A percentile compares a stretch with the other conserved stretches of the same genome.
These are phyloP conservation scores for Ilex aquifolium DNA, from an alignment of 257 asterid genomes.

Conservation along the genomic window DNA sequence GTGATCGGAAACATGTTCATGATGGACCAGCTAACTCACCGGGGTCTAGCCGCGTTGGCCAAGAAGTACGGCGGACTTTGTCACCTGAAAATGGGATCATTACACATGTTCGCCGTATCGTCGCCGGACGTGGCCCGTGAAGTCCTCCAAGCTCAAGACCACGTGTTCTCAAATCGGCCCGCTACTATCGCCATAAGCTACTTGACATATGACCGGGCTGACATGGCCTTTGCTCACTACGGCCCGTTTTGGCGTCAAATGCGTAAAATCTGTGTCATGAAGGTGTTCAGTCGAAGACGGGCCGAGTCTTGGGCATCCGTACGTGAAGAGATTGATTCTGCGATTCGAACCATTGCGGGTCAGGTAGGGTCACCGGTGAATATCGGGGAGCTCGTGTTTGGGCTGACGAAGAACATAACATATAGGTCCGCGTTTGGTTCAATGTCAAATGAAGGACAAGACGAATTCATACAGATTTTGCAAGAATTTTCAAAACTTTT, in stretches of 20 bases:
- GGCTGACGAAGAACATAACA: background rate
- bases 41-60: background rate
- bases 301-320: background rate
- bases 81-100: background rate
- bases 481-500: background rate
- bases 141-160: background rate
- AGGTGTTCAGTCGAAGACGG: background rate
- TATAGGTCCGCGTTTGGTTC: background rate
- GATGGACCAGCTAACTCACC: conserved; percentile 1
- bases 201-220: background rate
- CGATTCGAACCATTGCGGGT: background rate
- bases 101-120: background rate
- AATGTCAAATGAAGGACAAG: background rate
- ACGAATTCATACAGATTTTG: background rate
- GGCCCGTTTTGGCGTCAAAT: conserved; percentile 1
- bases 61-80: background rate
- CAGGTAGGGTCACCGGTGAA: background rate
- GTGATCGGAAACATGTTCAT: background rate
- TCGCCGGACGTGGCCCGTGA: background rate
- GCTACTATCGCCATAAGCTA: background rate
- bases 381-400: background rate
- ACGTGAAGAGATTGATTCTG: background rate
- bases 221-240: background rate
- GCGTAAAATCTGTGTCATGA: background rate
- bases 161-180: background rate